These are phyloP conservation scores for Aspergillus jensenii DNA, from an alignment of 2,329 filamentous ascomycete species.

Conservation along the genomic window DNA sequence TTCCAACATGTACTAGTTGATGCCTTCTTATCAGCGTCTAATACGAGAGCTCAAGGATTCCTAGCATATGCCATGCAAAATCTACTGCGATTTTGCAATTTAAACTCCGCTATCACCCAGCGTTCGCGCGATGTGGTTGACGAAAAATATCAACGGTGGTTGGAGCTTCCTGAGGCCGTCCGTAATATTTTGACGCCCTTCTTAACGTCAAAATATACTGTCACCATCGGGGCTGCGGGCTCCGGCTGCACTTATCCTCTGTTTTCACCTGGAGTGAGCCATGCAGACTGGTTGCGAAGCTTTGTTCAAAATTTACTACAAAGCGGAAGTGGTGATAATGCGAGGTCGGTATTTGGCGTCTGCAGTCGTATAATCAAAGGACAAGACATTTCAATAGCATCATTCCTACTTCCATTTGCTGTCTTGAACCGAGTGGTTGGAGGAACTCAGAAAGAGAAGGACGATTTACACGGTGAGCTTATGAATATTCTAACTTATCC, in stretches of 20 bases:
- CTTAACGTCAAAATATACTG: slow-evolving; percentile 75
- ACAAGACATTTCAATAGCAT: slow-evolving; percentile 81
- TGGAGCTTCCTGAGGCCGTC: slow-evolving; percentile 71
- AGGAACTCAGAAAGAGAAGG: slow-evolving; percentile 62
- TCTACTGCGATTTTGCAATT: slow-evolving; percentile 73
- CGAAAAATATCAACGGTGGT: slow-evolving; percentile 71
- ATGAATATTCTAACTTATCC: slow-evolving; percentile 69
- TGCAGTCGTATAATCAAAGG: slow-evolving; percentile 79
- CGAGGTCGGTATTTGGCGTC: slow-evolving; percentile 75
- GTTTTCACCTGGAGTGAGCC: slow-evolving; percentile 66
- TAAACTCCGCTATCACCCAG: slow-evolving; percentile 58
- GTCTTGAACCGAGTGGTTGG: slow-evolving; percentile 80
- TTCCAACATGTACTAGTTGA: slow-evolving; percentile 86
- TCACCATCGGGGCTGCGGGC: slow-evolving; percentile 60
- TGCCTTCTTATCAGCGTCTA: slow-evolving; percentile 85
- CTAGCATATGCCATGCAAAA: slow-evolving; percentile 95
- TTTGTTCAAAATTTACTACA: slow-evolving; percentile 81
- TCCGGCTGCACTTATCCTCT: slow-evolving; percentile 71
- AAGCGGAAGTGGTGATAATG: slow-evolving; percentile 71
- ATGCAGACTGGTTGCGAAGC: slow-evolving; percentile 76
- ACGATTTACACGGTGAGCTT: slow-evolving; percentile 71
- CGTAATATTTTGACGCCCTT: slow-evolving; percentile 86
- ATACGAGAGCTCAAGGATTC: slow-evolving; percentile 84
- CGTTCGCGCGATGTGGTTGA: slow-evolving; percentile 55
- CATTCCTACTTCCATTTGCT: slow-evolving; percentile 85